A percentile compares a stretch with the other conserved stretches of the same genome.
Evolutionary conservation across 805 yeast genomes (phyloP).

Genomic region (Yamadazyma akitaensis): DNA sequence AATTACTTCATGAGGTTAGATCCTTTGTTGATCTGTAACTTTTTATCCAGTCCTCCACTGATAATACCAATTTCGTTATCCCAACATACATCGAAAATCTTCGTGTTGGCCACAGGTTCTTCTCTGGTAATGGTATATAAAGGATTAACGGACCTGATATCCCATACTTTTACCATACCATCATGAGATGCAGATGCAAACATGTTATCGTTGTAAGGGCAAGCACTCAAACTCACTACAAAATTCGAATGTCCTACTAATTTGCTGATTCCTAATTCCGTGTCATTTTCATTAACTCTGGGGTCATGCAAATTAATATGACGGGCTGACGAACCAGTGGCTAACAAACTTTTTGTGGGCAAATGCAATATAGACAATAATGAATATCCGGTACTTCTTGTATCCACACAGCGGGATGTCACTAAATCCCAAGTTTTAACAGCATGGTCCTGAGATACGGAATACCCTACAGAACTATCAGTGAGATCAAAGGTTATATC

Average conservation of each 20-base stretch:
- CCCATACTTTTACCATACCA: conserved; percentile 95
- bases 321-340: conserved; percentile 97
- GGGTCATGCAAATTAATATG: conserved; percentile 95
- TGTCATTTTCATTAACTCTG: conserved; percentile 59
- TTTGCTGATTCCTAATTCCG: conserved; percentile 55
- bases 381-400: conserved; percentile 83
- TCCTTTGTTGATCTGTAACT: conserved; percentile 73
- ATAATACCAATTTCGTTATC: conserved; percentile 73
- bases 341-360: conserved; percentile 65
- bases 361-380: conserved; percentile 72
- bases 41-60: conserved; percentile 93
- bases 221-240: conserved; percentile 72
- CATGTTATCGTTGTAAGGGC: conserved; percentile 78
- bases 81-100: conserved; percentile 90
- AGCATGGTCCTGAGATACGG: conserved; percentile 94
- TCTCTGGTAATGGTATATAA: conserved; percentile 78
- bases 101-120: conserved; percentile 42
- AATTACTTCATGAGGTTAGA: conserved; percentile 22
- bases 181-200: conserved; percentile 93
- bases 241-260: conserved; percentile 88
- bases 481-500: conserved; percentile 69
- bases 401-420: conserved; percentile 80
- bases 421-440: conserved; percentile 95
- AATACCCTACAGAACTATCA: conserved; percentile 82
- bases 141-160: conserved; percentile 78